Base-by-base conservation (phyloP, 208 protist genomes). In the Zelonia costaricensis region DNA sequence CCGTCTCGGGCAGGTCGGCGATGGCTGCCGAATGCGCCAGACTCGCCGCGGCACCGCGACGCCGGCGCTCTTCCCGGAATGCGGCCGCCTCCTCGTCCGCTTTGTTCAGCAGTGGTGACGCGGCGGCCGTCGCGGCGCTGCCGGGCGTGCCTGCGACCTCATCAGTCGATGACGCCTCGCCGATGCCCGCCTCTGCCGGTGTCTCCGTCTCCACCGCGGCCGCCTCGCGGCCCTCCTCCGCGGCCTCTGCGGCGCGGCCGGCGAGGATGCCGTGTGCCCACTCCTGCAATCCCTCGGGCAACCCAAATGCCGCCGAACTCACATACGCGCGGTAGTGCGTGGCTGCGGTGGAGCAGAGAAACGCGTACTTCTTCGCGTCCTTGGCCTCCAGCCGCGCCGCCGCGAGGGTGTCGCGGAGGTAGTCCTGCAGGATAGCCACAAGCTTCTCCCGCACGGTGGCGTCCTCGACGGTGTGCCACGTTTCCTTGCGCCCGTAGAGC, bases 401-500 rank as follows among this genome's bases (percentile, higher is more conserved):
- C 0, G 78, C 67, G 46, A 88, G 73, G 25, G 78, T 86, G 56
- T 95, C 90, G 25, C 80, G 70, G 23, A 93, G 60, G 76, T 91
- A 93, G 56, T 93, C 85, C 49, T 88, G 81, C 49, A 95, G 61
- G 42, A 92, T 78, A 9, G 84, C 69, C 18, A 86, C 78, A 20
- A 93, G 74, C 55, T 89, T 91, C 54, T 92, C 86, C 1, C 84
- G 71, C 59, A 95, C 46, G 44, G 71, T 73, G 22, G 73, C 66
- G 44, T 93, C 83, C 40, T 81, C 59, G 4, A 87, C 73, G 8
- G 51, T 54, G 57, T 80, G 69, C 87, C 91, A 96, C 33, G 69
- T 86, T 33, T 96, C 86, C 51, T 93, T 96, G 16, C 91, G 69
- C 15, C 91, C 91, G 68, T 94, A 91, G 31, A 94, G 69, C 4